Evolutionary conservation across 768 basidiomycete genomes (phyloP), one percentile per base, ranked within the genome.

Genomic region (Tylopilus sp.): DNA sequence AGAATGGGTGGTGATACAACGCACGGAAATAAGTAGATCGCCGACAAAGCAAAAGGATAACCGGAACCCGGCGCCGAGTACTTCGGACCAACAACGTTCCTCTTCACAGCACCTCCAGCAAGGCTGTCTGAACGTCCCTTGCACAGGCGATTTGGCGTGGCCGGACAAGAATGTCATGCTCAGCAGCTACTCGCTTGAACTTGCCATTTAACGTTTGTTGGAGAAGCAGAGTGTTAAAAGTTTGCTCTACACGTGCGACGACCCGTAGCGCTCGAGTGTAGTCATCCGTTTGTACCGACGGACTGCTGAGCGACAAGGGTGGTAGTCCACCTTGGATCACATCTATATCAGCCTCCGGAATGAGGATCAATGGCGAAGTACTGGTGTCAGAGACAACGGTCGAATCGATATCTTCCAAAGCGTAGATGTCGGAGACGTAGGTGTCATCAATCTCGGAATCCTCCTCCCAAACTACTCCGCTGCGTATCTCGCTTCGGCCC

Each of bases 101-200:
- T 28, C 28, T 10, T 33, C 31, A 33, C 31, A 13, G 4, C 12
- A 9, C 36, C 12, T 44, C 50, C 23, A 55, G 26, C 40, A 55
- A 50, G 8, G 45, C 45, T 41, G 53, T 52, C 25, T 55, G 53
- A 39, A 55, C 44, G 36, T 55, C 53, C 30, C 39, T 55, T 42
- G 53, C 36, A 18, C 30, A 33, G 4, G 41, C 20, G 4, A 55
- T 47, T 45, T 33, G 38, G 20, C 36, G 41, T 21, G 53, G 50
- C 17, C 42, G 53, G n/a, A 48, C 50, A 20, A 57, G 17, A 21
- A 56, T 56, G 35, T 57, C 47, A 15, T 56, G 33, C 20, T 56
- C 47, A 17, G 50, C 22, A 12, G 57, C 57, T 3, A 58, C 51
- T 40, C 57, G 66, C 26, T 61, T 69, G 68, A 57, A 40, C 4